A percentile compares a stretch with the other conserved stretches of the same genome.
phyloP scores from a whole-genome alignment of 2,329 filamentous ascomycete genomes.

The Aureobasidium musti region DNA sequence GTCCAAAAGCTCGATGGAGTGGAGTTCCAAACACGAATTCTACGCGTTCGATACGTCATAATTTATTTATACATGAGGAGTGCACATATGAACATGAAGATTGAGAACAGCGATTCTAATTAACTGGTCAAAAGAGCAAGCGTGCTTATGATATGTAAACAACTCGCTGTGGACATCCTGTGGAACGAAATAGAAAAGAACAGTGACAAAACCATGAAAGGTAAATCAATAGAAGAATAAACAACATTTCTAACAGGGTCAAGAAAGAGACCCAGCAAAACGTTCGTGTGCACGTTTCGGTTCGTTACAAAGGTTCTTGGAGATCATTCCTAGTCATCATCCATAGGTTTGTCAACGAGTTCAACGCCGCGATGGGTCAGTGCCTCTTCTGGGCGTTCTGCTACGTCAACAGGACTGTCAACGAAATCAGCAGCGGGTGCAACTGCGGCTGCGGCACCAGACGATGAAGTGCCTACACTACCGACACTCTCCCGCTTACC shows the following conservation, averaged over 20 bases:
- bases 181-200: background rate
- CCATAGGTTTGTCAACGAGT: conserved; percentile 75
- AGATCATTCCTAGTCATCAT: conserved; percentile 41
- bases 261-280: conserved; percentile 10
- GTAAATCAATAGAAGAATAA: background rate
- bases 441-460: conserved; percentile 36
- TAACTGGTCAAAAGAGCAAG: conserved; percentile 3
- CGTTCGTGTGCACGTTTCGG: conserved; percentile 27
- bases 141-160: background rate
- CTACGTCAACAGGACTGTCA: conserved; percentile 33
- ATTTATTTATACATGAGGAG: background rate
- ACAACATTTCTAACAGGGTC: conserved; percentile 21
- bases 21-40: background rate
- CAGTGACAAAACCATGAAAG: background rate
- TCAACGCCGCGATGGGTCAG: conserved; percentile 57
- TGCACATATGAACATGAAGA: conserved; percentile 4
- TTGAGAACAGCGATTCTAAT: background rate
- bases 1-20: background rate
- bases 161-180: conserved; percentile 25
- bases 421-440: conserved; percentile 37
- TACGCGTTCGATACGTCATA: conserved; percentile 13
- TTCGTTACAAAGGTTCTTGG: conserved; percentile 22
- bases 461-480: conserved; percentile 41
- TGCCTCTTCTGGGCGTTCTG: conserved; percentile 38
- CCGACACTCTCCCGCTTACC: conserved; percentile 43